A percentile compares a stretch with the other conserved stretches of the same genome.
Conservation (phyloP, 176 grass and related monocot species). For the Aechmea fasciata region DNA sequence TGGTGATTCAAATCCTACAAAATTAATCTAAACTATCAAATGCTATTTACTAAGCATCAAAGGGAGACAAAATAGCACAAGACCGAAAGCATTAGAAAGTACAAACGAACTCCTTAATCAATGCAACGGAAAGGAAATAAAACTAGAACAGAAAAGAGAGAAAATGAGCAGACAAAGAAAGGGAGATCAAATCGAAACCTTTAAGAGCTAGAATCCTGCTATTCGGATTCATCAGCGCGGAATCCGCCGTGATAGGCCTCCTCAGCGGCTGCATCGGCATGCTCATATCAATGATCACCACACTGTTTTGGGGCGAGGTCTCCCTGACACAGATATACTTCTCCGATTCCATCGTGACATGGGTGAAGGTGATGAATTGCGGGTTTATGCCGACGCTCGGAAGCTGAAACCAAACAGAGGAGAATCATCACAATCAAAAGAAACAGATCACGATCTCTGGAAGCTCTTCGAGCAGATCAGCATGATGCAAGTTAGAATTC, state of each 20-base stretch:
- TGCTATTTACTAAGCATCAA: too few relatives aligned
- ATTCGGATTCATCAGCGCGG: slow-evolving; percentile 93
- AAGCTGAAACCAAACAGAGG: slow-evolving; percentile 37
- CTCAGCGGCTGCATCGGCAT: slow-evolving; percentile 92
- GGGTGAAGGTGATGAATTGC: slow-evolving; percentile 98
- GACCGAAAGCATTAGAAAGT: not conserved
- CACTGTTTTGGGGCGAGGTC: slow-evolving; percentile 98
- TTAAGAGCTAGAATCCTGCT: slow-evolving; percentile 94
- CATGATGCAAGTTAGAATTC: not conserved
- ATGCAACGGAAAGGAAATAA: not conserved
- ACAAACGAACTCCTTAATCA: not conserved
- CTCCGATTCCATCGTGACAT: slow-evolving; percentile 98
- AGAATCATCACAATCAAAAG: not conserved
- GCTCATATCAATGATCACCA: slow-evolving; percentile 95
- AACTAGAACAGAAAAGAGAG: not conserved
- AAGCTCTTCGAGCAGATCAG: not conserved
- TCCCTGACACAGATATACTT: slow-evolving; percentile 98
- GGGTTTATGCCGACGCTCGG: slow-evolving; percentile 83
- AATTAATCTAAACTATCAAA: too few relatives aligned
- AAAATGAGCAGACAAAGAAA: not conserved
- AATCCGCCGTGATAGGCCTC: slow-evolving; percentile 93
- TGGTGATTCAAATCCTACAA: too few relatives aligned
- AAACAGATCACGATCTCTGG: not conserved
- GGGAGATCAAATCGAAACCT: slow-evolving; percentile 31
- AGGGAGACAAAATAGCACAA: too few relatives aligned